Evolutionary conservation across 2,329 filamentous ascomycete genomes (phyloP), one percentile per base, ranked within the genome.

Genomic region (Colletotrichum coccodes): DNA sequence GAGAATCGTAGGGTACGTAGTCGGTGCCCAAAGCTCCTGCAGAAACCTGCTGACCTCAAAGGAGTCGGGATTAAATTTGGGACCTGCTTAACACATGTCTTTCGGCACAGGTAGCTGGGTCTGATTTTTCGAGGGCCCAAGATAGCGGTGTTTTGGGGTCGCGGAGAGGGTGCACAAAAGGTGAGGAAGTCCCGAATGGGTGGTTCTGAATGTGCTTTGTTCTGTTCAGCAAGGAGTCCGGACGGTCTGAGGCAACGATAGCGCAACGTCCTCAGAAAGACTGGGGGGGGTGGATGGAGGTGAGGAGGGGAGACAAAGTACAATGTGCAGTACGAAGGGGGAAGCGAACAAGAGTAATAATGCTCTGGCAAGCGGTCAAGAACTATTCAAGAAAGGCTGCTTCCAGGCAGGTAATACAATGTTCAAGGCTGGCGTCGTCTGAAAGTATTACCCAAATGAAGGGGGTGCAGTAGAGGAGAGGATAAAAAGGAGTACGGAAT

Each of bases 1-100:
- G 42, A 38, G 32, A 60, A 69, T 61, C 32, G 56, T 60, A 61
- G 28, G 47, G 60, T 64, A 64, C 66, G 49, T 60, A 57, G 67
- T 61, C 36, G 38, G 50, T 67, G 56, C 66, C 66, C 66, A 58
- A 50, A 67, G 47, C 89, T 93, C 90, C 91, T 93, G 92, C 91
- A 94, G 92, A 88, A 88, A 85, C 91, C 90, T 87, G 91, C 91
- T 93, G 91, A 91, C 90, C 90, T 92, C 89, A 91, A 91, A 91
- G 90, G 89, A 91, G 88, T 85, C 79, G 77, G 70, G 74, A 76
- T 76, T 59, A 68, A 64, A 66, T 58, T 57, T 59, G 58, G 68
- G 60, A 61, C 61, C 57, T 70, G 64, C 68, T 64, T 68, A 64
- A 71, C 64, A 70, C 66, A 69, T 69, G 36, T 60, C 66, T 69